These are phyloP conservation scores for Syzygium oleosum DNA, from an alignment of 345 rosid genomes.

Conservation along the genomic window DNA sequence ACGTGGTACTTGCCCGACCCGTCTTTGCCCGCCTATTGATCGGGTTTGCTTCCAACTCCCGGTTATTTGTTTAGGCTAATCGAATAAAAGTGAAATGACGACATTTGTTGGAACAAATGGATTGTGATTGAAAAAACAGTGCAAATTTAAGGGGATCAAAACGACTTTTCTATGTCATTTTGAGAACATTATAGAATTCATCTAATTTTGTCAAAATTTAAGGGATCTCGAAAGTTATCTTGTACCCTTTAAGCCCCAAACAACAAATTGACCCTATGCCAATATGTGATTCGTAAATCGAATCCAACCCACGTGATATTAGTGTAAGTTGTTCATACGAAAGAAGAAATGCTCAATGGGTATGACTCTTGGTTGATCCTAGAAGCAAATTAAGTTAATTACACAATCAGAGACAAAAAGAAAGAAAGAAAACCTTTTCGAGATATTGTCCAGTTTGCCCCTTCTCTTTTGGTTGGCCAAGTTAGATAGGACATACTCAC, in stretches of 20 bases:
- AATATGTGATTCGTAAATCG: background rate
- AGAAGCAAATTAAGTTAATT: background rate
- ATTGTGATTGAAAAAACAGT: background rate
- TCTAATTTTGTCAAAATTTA: background rate
- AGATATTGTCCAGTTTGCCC: background rate
- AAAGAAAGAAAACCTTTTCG: background rate
- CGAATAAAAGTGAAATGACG: background rate
- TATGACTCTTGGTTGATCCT: background rate
- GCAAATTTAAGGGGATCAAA: background rate
- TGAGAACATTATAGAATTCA: background rate
- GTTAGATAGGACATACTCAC: background rate
- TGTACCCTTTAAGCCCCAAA: background rate
- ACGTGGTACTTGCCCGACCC: background rate
- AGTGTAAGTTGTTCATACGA: background rate
- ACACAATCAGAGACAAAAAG: background rate
- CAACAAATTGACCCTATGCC: background rate
- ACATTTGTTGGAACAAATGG: background rate
- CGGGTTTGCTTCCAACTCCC: background rate
- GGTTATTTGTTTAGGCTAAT: background rate
- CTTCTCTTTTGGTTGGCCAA: background rate
- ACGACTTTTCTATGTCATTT: background rate
- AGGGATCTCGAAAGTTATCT: background rate
- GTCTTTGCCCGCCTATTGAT: background rate
- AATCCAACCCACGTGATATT: background rate
- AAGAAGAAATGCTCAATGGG: background rate